Base-by-base conservation (phyloP, 495 filamentous ascomycete genomes). In the Copromyces sp. region DNA sequence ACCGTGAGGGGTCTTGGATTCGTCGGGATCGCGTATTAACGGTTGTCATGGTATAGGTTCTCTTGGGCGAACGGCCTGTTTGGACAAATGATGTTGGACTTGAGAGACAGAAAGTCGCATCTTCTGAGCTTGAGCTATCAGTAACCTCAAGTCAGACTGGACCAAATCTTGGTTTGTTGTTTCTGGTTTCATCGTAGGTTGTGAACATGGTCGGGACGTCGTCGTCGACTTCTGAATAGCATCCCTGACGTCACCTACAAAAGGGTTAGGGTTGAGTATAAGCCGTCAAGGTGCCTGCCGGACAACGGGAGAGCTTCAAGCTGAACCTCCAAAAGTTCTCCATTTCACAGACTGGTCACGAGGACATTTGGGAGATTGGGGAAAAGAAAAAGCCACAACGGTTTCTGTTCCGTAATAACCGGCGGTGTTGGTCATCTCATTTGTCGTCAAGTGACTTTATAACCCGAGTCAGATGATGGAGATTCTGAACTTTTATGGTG, bases 41-140 rank as follows among this genome's bases (percentile, higher is more conserved):
- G 53, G 40, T 40, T 39, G 17, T 41, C n/a, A 45, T 37, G 0
- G 47, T 16, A n/a, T 37, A 83, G 84, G 83, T 85, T 89, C 72
- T 87, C 87, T 0, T 88, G 87, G 87, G 85, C 87, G 29, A 89
- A 89, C 72, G 86, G 87, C 17, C 77, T 89, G 68, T 89, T 88
- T 74, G 87, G 86, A 2, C 86, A 88, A 76, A 86, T 86, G 83
- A 81, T 89, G 68, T 75, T 89, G 40, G 83, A 83, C 73, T 75
- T 89, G 42, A 81, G 84, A 59, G 77, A 82, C 45, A 80, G 84
- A 69, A 87, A 84, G 77, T 86, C 85, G 61, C 72, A 83, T 70
- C 47, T 89, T 68, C 77, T 81, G 37, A 72, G 69, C 39, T 77
- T 75, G 42, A 81, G 75, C 74, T 80, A 80, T 76, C 79, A 81